phyloP scores from a whole-genome alignment of 2,329 filamentous ascomycete species.

The Onygenales sp. region DNA sequence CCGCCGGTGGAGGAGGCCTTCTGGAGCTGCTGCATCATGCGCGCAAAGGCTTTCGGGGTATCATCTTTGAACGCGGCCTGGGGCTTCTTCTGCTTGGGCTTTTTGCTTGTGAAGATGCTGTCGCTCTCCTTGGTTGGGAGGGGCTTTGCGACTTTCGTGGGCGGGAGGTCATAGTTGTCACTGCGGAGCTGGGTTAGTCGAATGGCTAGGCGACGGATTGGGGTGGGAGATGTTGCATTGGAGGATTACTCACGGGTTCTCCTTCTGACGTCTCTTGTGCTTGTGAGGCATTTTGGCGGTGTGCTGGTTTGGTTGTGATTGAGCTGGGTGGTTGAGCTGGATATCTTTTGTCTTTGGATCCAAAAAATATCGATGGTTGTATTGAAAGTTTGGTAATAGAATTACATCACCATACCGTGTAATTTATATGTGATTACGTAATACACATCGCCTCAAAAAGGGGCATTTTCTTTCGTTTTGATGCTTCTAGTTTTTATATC shows the following conservation, averaged over 20 bases:
- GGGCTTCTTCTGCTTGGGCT: slow-evolving; percentile 24
- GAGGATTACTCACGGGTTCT: slow-evolving; percentile 37
- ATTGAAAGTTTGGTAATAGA: no score
- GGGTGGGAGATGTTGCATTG: slow-evolving; percentile 16
- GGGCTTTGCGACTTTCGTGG: slow-evolving; percentile 48
- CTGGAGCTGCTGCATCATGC: slow-evolving; percentile 56
- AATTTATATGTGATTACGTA: no score
- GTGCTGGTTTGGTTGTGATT: neutral
- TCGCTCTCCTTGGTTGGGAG: slow-evolving; percentile 44
- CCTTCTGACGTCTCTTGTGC: slow-evolving; percentile 56
- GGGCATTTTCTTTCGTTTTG: no score
- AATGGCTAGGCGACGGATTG: slow-evolving; percentile 38
- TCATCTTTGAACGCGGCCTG: slow-evolving; percentile 49
- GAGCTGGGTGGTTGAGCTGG: neutral
- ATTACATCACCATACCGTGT: no score
- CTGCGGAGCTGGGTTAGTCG: neutral
- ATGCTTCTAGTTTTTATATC: no score
- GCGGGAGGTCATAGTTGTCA: slow-evolving; percentile 49
- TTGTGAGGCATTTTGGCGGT: slow-evolving; percentile 65
- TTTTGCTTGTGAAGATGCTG: slow-evolving; percentile 27
- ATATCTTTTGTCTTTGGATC: neutral
- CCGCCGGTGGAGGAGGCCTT: neutral
- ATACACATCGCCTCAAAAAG: no score
- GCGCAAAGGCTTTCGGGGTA: slow-evolving; percentile 77
- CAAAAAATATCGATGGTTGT: neutral